Percentiles rank a stretch among this genome's conserved stretches.
Evolutionary conservation across 768 basidiomycete species (phyloP).

Genomic region (Polyporus arcularius): DNA sequence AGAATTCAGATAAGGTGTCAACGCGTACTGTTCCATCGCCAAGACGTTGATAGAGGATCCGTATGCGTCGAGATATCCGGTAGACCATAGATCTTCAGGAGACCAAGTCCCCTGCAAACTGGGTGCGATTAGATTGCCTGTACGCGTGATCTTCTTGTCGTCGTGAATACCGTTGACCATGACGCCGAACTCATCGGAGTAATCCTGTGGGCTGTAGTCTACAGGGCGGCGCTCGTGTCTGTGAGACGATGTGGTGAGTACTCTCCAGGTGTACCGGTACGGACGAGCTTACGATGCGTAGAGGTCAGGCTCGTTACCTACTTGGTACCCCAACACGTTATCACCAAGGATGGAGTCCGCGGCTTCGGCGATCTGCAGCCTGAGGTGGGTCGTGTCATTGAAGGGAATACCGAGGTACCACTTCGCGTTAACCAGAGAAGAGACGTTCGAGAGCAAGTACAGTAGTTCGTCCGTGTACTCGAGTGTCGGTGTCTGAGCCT

Average conservation of each 20-base stretch:
- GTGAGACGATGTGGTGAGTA: background rate
- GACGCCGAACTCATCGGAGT: conserved; percentile 51
- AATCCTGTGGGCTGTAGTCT: conserved; percentile 44
- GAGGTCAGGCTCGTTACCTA: conserved; percentile 81
- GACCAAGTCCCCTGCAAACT: conserved; percentile 57
- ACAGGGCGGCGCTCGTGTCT: conserved; percentile 38
- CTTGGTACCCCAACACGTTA: conserved; percentile 66
- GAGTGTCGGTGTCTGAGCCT: conserved; percentile 71
- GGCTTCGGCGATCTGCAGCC: conserved; percentile 54
- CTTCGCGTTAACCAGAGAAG: conserved; percentile 55
- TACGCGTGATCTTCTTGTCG: conserved; percentile 40
- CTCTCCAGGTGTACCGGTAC: background rate
- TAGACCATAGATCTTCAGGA: conserved; percentile 52
- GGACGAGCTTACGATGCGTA: conserved; percentile 39
- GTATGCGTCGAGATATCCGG: conserved; percentile 49
- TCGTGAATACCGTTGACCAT: conserved; percentile 46
- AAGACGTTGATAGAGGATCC: conserved; percentile 44
- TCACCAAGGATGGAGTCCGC: conserved; percentile 65
- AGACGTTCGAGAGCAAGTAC: conserved; percentile 63
- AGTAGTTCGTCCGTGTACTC: conserved; percentile 66
- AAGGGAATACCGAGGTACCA: conserved; percentile 76
- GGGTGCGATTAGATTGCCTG: conserved; percentile 60
- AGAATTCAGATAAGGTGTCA: background rate
- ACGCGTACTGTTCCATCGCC: conserved; percentile 54
- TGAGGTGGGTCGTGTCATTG: conserved; percentile 59